Percentiles rank a stretch among this genome's conserved stretches.
These are phyloP conservation scores for Termitomyces sp. DNA, from an alignment of 768 basidiomycete species.

Conservation along the genomic window DNA sequence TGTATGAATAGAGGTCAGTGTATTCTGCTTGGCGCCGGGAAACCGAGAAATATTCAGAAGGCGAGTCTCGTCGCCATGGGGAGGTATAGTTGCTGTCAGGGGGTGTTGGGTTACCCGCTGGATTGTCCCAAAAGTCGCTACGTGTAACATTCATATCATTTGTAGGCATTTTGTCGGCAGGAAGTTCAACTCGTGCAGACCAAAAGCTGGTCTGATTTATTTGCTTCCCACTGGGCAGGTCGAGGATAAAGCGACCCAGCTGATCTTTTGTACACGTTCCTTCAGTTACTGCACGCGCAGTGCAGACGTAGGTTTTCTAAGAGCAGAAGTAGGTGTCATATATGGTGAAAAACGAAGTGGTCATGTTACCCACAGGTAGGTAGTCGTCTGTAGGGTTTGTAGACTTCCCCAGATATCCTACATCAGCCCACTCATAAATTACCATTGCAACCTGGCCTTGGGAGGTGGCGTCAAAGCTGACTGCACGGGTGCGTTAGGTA, in stretches of 20 bases:
- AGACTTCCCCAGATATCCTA: constrained; percentile 74
- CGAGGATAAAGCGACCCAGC: constrained; percentile 89
- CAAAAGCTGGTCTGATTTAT: constrained; percentile 82
- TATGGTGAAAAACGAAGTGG: neutral
- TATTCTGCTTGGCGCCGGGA: constrained; percentile 30
- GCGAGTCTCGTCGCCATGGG: constrained; percentile 40
- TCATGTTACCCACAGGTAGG: constrained; percentile 55
- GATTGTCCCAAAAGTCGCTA: constrained; percentile 56
- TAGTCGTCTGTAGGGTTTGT: constrained; percentile 52
- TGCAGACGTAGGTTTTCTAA: constrained; percentile 95
- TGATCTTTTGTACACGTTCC: constrained; percentile 68
- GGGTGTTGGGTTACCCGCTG: constrained; percentile 56
- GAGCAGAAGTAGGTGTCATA: constrained; percentile 24
- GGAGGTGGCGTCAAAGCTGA: constrained; percentile 76
- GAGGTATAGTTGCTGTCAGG: constrained; percentile 47
- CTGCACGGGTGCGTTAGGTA: constrained; percentile 31
- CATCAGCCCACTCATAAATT: constrained; percentile 94
- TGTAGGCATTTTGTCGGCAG: constrained; percentile 33
- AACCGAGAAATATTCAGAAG: constrained; percentile 2
- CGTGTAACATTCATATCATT: constrained; percentile 23
- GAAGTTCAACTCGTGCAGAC: constrained; percentile 75
- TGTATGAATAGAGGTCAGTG: constrained; percentile 56
- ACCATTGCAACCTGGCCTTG: constrained; percentile 91
- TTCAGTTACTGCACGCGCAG: constrained; percentile 68
- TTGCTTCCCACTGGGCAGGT: constrained; percentile 60